Conservation (phyloP, 306 rosid species). For the Gastrolobium bilobum region DNA sequence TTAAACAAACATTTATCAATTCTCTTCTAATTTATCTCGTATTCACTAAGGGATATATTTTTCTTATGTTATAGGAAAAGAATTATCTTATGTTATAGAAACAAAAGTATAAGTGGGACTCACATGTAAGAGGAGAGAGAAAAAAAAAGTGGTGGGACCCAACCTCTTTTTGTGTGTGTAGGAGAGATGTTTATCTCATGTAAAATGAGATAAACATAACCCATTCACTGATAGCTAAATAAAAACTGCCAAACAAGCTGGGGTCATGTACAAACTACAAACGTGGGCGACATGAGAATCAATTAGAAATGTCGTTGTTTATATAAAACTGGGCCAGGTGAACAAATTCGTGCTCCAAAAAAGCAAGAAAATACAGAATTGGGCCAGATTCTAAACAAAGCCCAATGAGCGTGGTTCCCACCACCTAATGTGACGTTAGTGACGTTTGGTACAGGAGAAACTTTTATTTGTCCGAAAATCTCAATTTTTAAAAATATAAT, state of each 20-base stretch:
- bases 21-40: not conserved
- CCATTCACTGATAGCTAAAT: not conserved
- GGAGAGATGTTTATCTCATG: too few relatives aligned
- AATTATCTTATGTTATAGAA: too few relatives aligned
- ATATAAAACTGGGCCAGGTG: conserved; percentile 11
- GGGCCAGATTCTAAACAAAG: conserved; percentile 30
- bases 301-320: not conserved
- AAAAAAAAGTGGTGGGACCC: too few relatives aligned
- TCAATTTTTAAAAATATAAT: too few relatives aligned
- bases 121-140: too few relatives aligned
- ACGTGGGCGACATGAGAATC: not conserved
- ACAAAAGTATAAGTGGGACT: too few relatives aligned
- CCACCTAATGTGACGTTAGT: not conserved
- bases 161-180: too few relatives aligned
- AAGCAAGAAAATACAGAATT: not conserved
- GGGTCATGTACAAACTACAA: not conserved
- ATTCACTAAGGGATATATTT: not conserved
- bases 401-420: conserved; percentile 30
- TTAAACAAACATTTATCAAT: not conserved
- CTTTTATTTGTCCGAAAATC: too few relatives aligned
- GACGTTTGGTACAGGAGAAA: too few relatives aligned
- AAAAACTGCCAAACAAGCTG: not conserved
- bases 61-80: too few relatives aligned
- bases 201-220: too few relatives aligned
- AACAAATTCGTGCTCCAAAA: conserved; percentile 2